Evolutionary conservation across 805 yeast species (phyloP), one percentile per base, ranked within the genome.

Genomic region (Kuraishia hungarica): DNA sequence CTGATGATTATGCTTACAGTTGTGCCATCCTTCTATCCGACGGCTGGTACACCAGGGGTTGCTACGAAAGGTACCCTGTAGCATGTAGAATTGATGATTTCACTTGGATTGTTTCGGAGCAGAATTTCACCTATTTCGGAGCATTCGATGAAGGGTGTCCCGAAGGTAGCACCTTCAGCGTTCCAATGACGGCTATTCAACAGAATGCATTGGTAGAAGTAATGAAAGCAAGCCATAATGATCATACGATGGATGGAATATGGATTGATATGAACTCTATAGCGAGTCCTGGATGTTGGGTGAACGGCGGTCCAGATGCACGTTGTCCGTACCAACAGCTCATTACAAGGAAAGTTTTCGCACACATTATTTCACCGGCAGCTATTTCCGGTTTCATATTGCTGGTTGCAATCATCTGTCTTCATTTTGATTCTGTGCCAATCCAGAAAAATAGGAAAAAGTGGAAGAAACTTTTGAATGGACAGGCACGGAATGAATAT

Each of bases 241-340:
- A 61, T 2, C 65, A 69, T 17, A 58, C 62, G 1, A 60, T 57
- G 17, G 67, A 60, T 15, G 79, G 80, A 0, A 72, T 82, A 0
- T 92, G 97, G 97, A 80, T 90, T 2, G 90, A 89, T 68, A 61
- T 90, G 59, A 92, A 93, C 65, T 89, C 92, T 19, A 76, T 93
- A 22, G 79, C 89, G 0, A 82, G 84, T 21, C 70, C 77, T 2
- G 79, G 82, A 54, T 92, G 98, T 64, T 93, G 94, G 92, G 91
- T 91, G 3, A 68, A 80, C 13, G 97, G 96, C 1, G 97, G 96
- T 0, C 81, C 89, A 0, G 75, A 80, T 58, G 85, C 93, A 0
- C 64, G 71, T 35, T 92, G 98, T 65, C 97, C 97, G 0, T 91
- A 91, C 65, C 81, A 79, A 55, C 73, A 72, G 51, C 76, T 78